Conservation (phyloP, 805 yeast species). For the Suhomyces tanzawaensis region DNA sequence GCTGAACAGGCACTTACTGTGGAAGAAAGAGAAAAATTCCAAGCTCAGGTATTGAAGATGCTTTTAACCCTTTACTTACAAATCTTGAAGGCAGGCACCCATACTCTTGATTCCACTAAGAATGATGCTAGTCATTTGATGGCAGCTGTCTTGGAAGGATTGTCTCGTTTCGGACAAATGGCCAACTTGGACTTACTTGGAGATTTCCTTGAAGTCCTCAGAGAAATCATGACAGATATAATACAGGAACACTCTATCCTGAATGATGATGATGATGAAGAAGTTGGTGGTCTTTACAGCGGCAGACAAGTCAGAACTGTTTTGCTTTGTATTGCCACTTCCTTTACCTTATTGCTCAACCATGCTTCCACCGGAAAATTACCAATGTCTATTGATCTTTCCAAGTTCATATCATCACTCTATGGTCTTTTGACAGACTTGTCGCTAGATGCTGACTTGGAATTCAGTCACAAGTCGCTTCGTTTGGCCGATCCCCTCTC, state of each 20-base stretch:
- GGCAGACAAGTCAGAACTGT: conserved; percentile 62
- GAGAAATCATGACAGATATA: conserved; percentile 68
- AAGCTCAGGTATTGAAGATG: conserved; percentile 76
- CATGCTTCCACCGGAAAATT: conserved; percentile 60
- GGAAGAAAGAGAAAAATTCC: conserved; percentile 82
- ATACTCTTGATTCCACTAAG: conserved; percentile 31
- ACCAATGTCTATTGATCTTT: conserved; percentile 65
- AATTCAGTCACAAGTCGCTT: conserved; percentile 76
- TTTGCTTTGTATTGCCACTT: conserved; percentile 80
- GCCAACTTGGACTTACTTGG: conserved; percentile 91
- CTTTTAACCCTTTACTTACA: conserved; percentile 74
- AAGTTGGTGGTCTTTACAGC: conserved; percentile 29
- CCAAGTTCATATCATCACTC: conserved; percentile 73
- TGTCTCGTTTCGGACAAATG: conserved; percentile 87
- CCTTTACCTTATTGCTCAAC: conserved; percentile 79
- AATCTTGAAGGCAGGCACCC: conserved; percentile 53
- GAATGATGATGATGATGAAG: conserved; percentile 16
- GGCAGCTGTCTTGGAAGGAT: conserved; percentile 88
- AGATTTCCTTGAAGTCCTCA: conserved; percentile 83
- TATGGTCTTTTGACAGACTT: conserved; percentile 67
- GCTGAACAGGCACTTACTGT: conserved; percentile 88
- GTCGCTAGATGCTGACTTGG: conserved; percentile 78
- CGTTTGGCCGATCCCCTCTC: conserved; percentile 77
- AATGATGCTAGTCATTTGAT: conserved; percentile 54
- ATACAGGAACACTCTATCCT: conserved; percentile 43